Conservation (phyloP, 345 rosid species). For the Hypericum perforatum region DNA sequence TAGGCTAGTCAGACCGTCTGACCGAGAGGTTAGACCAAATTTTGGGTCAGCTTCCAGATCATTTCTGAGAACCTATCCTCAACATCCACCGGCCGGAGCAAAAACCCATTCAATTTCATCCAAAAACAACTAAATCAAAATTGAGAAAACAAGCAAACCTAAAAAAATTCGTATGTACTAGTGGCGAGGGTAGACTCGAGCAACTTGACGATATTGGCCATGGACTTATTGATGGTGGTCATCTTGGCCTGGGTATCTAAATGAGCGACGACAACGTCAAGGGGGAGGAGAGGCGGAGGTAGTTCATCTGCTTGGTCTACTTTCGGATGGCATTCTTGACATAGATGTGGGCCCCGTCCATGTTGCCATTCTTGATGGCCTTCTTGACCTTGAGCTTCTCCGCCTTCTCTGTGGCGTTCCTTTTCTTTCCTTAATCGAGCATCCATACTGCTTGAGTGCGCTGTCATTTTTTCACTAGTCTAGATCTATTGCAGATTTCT, state of each 20-base stretch:
- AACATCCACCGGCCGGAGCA: conserved; percentile 2
- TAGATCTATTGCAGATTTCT: no score
- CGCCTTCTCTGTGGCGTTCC: conserved; percentile 70
- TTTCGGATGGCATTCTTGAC: conserved; percentile 94
- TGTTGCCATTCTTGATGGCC: conserved; percentile 95
- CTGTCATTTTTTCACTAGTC: no score
- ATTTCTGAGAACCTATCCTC: no score
- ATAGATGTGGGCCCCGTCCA: conserved; percentile 98
- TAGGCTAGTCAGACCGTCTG: no score
- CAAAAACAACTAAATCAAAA: not conserved
- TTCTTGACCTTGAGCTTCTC: conserved; percentile 93
- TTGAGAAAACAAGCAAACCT: not conserved
- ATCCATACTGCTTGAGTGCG: no score
- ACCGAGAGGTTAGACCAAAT: no score
- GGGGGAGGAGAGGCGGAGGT: no score
- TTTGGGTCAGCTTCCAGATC: no score
- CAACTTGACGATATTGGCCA: conserved; percentile 79
- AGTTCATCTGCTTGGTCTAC: conserved; percentile 97
- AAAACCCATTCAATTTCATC: not conserved
- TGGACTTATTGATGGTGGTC: conserved; percentile 83
- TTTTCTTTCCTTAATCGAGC: no score
- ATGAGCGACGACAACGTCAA: conserved; percentile 91
- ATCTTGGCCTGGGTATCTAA: conserved; percentile 95
- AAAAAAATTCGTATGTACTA: conserved; percentile 27
- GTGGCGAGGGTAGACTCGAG: conserved; percentile 82